phyloP scores from a whole-genome alignment of 768 basidiomycete species.

The Trametes cingulata region DNA sequence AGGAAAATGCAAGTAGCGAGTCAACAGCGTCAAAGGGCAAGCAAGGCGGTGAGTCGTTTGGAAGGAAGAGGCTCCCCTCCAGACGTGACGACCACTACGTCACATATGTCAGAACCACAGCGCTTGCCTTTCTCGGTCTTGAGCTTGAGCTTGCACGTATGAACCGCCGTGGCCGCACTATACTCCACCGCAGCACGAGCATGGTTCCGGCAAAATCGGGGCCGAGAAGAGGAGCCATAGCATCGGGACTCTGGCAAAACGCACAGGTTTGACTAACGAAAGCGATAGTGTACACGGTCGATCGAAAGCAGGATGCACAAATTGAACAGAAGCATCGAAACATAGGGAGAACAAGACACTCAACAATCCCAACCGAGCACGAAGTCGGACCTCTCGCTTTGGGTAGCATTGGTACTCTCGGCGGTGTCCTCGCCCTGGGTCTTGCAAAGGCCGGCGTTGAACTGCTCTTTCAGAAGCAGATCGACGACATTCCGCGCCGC shows the following conservation, averaged over 20 bases:
- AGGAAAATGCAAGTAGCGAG: too few relatives aligned
- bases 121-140: background rate
- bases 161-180: too few relatives aligned
- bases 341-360: background rate
- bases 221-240: too few relatives aligned
- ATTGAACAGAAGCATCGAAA: background rate
- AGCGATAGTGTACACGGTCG: background rate
- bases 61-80: background rate
- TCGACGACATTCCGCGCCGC: conserved; percentile 84
- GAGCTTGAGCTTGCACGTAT: too few relatives aligned
- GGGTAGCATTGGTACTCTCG: conserved; percentile 20
- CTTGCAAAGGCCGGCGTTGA: conserved; percentile 62
- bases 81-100: background rate
- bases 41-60: background rate
- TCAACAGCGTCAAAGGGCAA: too few relatives aligned
- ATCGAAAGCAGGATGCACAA: background rate
- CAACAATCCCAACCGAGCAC: conserved; percentile 29
- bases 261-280: background rate
- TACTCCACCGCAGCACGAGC: too few relatives aligned
- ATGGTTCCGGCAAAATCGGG: too few relatives aligned
- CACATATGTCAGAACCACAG: background rate
- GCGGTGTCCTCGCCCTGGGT: conserved; percentile 22
- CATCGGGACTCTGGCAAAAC: background rate
- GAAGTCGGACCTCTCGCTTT: conserved; percentile 21
- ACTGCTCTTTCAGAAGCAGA: conserved; percentile 72